Evolutionary conservation across 257 asterid genomes (phyloP).

Genomic region (Fraxinus cuspidata): DNA sequence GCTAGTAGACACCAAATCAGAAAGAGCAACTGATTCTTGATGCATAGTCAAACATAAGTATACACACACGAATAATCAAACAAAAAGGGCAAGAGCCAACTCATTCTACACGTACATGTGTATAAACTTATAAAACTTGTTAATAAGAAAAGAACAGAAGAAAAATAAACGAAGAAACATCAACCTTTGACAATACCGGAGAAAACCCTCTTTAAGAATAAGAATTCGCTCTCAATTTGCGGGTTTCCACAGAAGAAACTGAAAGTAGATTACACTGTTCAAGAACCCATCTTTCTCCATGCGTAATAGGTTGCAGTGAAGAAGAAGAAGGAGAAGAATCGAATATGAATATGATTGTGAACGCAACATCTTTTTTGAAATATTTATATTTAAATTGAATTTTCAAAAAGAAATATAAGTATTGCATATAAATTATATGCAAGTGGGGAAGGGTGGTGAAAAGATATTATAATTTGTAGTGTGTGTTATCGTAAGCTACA

Average conservation of each 20-base stretch:
- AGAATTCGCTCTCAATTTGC: conserved; percentile 32
- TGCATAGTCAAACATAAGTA: background rate
- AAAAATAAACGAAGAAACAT: conserved; percentile 16
- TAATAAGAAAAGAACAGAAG: background rate
- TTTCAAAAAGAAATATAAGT: background rate
- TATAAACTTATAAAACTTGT: no score
- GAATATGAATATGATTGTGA: conserved; percentile 45
- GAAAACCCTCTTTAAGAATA: conserved; percentile 30
- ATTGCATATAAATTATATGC: conserved; percentile 23
- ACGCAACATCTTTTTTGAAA: conserved; percentile 47
- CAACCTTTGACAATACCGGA: conserved; percentile 34
- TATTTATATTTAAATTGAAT: conserved; percentile 43
- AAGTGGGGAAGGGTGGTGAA: conserved; percentile 22
- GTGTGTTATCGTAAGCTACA: conserved; percentile 47
- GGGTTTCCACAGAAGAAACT: conserved; percentile 27
- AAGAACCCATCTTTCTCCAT: conserved; percentile 34
- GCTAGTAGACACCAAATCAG: background rate
- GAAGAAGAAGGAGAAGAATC: conserved; percentile 36
- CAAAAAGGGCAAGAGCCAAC: background rate
- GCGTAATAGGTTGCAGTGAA: conserved; percentile 31
- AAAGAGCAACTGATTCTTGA: background rate
- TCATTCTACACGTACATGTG: background rate
- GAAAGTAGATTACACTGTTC: conserved; percentile 28
- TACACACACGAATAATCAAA: conserved; percentile 10
- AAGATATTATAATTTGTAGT: conserved; percentile 26